Percentiles rank a stretch among this genome's conserved stretches.
Conservation (phyloP, 73 alveolate genomes). For the Tetrahymena malaccensis region DNA sequence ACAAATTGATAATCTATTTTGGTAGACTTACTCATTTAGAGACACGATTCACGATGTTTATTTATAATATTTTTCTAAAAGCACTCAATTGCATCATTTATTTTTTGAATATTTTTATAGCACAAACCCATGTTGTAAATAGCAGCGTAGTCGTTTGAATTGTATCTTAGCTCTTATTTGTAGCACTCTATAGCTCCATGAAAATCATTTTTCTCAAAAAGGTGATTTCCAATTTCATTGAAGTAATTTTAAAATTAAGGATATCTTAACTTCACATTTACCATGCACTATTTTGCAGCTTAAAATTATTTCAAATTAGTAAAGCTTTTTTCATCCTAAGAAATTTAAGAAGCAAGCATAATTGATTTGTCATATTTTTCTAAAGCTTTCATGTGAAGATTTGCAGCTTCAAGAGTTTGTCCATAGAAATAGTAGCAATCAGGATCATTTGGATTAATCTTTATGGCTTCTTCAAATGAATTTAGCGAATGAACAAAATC, state of each 20-base stretch:
- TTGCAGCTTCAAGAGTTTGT: not conserved
- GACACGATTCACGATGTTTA: not conserved
- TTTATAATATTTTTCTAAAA: not conserved
- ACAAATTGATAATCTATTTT: not conserved
- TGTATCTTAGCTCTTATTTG: not conserved
- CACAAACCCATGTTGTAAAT: not conserved
- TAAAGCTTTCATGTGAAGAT: not conserved
- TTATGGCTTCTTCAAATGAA: not conserved
- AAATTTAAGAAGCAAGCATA: not conserved
- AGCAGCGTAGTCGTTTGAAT: not conserved
- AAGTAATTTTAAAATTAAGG: not conserved
- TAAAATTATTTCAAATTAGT: not conserved
- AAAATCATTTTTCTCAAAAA: not conserved
- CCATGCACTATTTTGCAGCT: not conserved
- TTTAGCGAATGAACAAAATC: not conserved
- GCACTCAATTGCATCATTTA: not conserved
- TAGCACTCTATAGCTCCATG: not conserved
- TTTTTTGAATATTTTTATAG: not conserved
- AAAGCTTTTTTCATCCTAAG: not conserved
- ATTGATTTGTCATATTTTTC: not conserved
- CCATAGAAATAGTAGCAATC: not conserved
- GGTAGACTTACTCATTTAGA: not conserved
- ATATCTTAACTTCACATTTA: not conserved
- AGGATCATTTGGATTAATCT: not conserved
- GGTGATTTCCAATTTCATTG: not conserved